Percentiles rank a stretch among this genome's conserved stretches.
Conservation (phyloP, 2,329 filamentous ascomycete genomes). For the Pseudogymnoascus sp. region DNA sequence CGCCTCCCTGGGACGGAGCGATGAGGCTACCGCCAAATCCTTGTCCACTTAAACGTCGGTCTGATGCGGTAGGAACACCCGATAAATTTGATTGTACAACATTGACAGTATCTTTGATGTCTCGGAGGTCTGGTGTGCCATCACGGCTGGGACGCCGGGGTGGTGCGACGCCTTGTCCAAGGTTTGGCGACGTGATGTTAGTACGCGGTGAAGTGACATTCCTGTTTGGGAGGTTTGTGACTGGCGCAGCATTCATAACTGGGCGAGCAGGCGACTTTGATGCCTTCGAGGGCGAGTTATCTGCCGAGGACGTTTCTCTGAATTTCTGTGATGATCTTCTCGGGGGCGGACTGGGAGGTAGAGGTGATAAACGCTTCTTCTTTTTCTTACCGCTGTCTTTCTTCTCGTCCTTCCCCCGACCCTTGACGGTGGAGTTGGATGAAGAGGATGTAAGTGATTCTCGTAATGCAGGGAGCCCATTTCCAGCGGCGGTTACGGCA, state of each 20-base stretch:
- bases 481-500: slow-evolving; percentile 39
- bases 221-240: slow-evolving; percentile 18
- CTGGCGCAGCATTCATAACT: slow-evolving; percentile 19
- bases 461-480: slow-evolving; percentile 56
- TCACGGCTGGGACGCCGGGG: slow-evolving; percentile 61
- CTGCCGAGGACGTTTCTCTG: slow-evolving; percentile 30
- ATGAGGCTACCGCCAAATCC: slow-evolving; percentile 14
- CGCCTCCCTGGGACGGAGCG: slow-evolving; percentile 22
- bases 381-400: slow-evolving; percentile 28
- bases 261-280: slow-evolving; percentile 28
- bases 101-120: not conserved
- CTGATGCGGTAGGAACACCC: slow-evolving; percentile 40
- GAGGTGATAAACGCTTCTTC: slow-evolving; percentile 38
- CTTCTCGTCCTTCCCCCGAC: slow-evolving; percentile 38
- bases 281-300: slow-evolving; percentile 35
- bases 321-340: slow-evolving; percentile 55
- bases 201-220: slow-evolving; percentile 27
- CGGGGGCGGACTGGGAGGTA: slow-evolving; percentile 53
- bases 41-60: slow-evolving; percentile 20
- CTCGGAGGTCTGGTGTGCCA: slow-evolving; percentile 55
- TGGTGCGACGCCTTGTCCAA: slow-evolving; percentile 24
- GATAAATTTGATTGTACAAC: slow-evolving; percentile 35
- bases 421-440: slow-evolving; percentile 60
- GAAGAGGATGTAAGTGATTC: slow-evolving; percentile 68
- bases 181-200: slow-evolving; percentile 25